Base-by-base conservation (phyloP, 257 asterid species). In the Gentiana dahurica region DNA sequence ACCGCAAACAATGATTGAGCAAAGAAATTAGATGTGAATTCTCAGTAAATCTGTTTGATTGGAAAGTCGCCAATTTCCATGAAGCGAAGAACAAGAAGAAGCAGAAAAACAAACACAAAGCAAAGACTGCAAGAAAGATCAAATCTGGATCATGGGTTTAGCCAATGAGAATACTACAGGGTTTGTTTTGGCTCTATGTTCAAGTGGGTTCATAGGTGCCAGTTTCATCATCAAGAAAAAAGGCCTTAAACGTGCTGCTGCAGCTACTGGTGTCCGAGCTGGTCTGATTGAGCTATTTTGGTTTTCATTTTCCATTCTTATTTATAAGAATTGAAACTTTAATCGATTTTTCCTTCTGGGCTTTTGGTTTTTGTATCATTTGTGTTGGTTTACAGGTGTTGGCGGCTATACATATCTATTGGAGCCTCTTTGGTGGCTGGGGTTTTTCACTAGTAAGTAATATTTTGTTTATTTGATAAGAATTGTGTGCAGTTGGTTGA, bases 391-490 rank as follows among this genome's bases (percentile, higher is more conserved):
- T 69, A 4, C 62, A 88, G 97, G 97, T 58, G 76, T 75, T 66
- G 97, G 95, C 8, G 91, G 97, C 1, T 75, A 77, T 78, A 49
- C 97, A 3, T 89, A 89, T 81, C 81, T 88, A 39, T 36, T 67
- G 77, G 97, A 89, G 81, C 95, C 97, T 65, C 88, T 83, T 6
- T 89, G 97, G 94, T 85, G 95, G 97, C 36, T 81, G 55, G 95
- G 97, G 59, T 79, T 89, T 91, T 66, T 77, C 67, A 76, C 97
- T n/a, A 83, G 95, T 85, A 69, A 59, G 95, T 74, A 15, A 38
- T 49, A 8, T 39, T 39, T 5, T 5, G 46, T 4, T 41, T 5
- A 41, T 5, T 41, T 24, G 24, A 24, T 24, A 24, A 24, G 24
- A 24, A 24, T 41, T 41, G 0, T 41, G 46, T 41, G 5, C 46